Percentiles rank a stretch among this genome's conserved stretches.
Evolutionary conservation across 108 stramenopile genomes (phyloP).

Genomic region (Nitzschia palea): DNA sequence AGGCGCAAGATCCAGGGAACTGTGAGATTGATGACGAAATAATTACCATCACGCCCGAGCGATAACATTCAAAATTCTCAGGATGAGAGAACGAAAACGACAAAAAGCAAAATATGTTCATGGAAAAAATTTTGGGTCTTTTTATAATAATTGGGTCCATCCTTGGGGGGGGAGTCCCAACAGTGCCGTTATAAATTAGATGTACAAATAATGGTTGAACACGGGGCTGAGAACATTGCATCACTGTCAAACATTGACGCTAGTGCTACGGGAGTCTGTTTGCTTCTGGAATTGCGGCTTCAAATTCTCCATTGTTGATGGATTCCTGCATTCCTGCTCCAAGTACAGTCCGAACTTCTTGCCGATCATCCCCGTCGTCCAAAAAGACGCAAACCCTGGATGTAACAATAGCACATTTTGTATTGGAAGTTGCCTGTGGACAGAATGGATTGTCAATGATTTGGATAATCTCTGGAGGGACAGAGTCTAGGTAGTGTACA

Average conservation of each 20-base stretch:
- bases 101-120: too few relatives aligned
- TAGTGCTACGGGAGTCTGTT: too few relatives aligned
- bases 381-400: conserved; percentile 42
- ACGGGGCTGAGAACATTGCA: not conserved
- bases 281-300: conserved; percentile 42
- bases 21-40: not conserved
- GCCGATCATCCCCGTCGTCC: conserved; percentile 55
- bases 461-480: conserved; percentile 39
- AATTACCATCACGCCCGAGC: not conserved
- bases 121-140: too few relatives aligned
- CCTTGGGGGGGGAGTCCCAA: not conserved
- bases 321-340: conserved; percentile 36
- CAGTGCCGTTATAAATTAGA: not conserved
- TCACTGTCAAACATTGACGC: too few relatives aligned
- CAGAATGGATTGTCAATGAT: conserved; percentile 45
- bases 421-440: not conserved
- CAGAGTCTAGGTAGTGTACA: conserved; percentile 43
- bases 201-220: not conserved
- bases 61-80: not conserved
- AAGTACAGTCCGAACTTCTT: conserved; percentile 23
- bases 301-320: conserved; percentile 48
- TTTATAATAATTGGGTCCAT: too few relatives aligned
- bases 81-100: not conserved
- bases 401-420: conserved; percentile 28
- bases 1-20: conserved; percentile 4